Conservation (phyloP, 306 rosid genomes). For the Trifolium subterraneum region DNA sequence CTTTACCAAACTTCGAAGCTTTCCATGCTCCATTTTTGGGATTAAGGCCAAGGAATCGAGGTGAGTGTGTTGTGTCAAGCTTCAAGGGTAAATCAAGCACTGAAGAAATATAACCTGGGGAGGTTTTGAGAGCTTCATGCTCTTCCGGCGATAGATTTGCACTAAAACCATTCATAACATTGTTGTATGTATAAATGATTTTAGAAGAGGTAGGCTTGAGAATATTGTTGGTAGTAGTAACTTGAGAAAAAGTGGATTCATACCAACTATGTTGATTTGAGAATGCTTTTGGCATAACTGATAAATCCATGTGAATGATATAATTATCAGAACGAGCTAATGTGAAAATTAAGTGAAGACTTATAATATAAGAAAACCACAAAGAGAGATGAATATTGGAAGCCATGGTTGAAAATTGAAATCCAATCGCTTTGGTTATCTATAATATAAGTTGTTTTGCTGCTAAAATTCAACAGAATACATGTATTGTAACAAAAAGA, state of each 20-base stretch:
- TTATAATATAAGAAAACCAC: slow-evolving; percentile 11
- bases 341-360: slow-evolving; percentile 1
- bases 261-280: slow-evolving; percentile 64
- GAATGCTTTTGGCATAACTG: slow-evolving; percentile 76
- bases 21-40: slow-evolving; percentile 60
- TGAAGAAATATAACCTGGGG: slow-evolving; percentile 62
- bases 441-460: too few relatives aligned
- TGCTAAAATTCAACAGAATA: too few relatives aligned
- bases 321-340: slow-evolving; percentile 55
- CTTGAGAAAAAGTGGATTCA: slow-evolving; percentile 48
- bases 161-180: slow-evolving; percentile 74
- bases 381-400: background rate
- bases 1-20: slow-evolving; percentile 54
- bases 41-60: slow-evolving; percentile 67
- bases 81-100: slow-evolving; percentile 45
- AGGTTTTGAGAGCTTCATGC: slow-evolving; percentile 54
- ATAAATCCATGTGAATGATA: slow-evolving; percentile 75
- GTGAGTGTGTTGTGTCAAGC: slow-evolving; percentile 70
- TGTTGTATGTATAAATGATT: slow-evolving; percentile 59
- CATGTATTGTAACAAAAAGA: too few relatives aligned
- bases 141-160: slow-evolving; percentile 64
- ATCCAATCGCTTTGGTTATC: too few relatives aligned
- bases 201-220: slow-evolving; percentile 33
- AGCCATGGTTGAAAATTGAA: slow-evolving; percentile 32
- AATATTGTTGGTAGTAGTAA: background rate